A percentile compares a stretch with the other conserved stretches of the same genome.
phyloP scores from a whole-genome alignment of 2,329 filamentous ascomycete species.

The Trichoderma sp. region DNA sequence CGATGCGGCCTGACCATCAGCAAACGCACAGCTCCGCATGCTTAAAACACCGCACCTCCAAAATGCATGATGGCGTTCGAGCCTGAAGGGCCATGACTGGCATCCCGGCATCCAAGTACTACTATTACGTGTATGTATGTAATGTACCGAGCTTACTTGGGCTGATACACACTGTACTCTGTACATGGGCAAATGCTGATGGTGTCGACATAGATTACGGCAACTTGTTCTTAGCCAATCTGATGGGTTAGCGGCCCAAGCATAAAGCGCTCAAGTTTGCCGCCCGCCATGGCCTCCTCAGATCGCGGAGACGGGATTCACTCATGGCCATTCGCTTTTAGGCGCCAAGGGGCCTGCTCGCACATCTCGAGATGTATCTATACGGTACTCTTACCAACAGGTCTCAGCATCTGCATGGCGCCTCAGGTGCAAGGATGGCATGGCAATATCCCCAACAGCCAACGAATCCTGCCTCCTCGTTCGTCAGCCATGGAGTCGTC shows the following conservation, averaged over 20 bases:
- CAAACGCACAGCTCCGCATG: conserved; percentile 1
- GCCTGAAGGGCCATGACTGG: conserved; percentile 2
- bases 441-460: conserved; percentile 19
- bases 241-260: background rate
- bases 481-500: conserved; percentile 2
- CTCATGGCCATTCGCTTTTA: background rate
- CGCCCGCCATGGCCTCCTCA: conserved; percentile 9
- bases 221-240: background rate
- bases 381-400: background rate
- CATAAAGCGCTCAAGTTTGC: background rate
- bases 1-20: background rate
- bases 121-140: no score
- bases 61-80: background rate
- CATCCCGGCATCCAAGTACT: conserved; percentile 7
- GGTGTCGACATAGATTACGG: conserved; percentile 3
- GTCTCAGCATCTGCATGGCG: conserved; percentile 17
- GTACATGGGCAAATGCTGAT: conserved; percentile 8
- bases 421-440: conserved; percentile 4
- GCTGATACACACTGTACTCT: background rate
- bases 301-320: conserved; percentile 10
- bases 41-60: conserved; percentile 9
- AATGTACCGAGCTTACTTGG: conserved; percentile 3
- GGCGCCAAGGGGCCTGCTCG: conserved; percentile 1
- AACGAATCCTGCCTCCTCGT: background rate
- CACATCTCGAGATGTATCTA: background rate